Base-by-base conservation (phyloP, 139 green algal genomes). In the Chlamydomonas sphaeroides region DNA sequence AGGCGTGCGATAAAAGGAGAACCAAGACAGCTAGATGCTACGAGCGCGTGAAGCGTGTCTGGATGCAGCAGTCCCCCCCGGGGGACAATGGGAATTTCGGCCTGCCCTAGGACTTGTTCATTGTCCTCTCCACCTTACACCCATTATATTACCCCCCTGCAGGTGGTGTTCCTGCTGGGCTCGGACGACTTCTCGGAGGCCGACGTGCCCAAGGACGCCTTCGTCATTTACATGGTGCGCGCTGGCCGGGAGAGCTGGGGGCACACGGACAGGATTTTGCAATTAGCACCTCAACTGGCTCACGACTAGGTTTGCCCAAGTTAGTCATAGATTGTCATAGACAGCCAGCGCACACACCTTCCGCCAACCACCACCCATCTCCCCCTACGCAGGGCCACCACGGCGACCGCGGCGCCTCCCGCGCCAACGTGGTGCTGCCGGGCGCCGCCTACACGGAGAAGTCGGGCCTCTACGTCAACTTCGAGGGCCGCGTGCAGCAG, bases 161-260 rank as follows among this genome's bases (percentile, higher is more conserved):
- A 98, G 93, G 68, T 99, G 59, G 96, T 99, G 39, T 99, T 94
- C 89, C 92, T 99, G 75, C 91, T 99, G 73, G 94, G 94, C 42
- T 92, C 96, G 3, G 97, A 99, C 77, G 94, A 99, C 85, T 96
- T 86, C 62, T 70, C 84, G 21, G 88, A 94, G 18, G 88, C 79
- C 1, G 92, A 96, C 32, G 93, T 99, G 66, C 95, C 97, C 0
- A 76, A 79, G 25, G 92, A 89, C 65, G 96, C 96, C 0, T 99
- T 99, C 89, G 97, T 99, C 30, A 86, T 99, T 23, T 99, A 99
- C 92, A 93, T 97, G 88, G 91, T 90, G 68, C 23, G 26, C 36
- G 18, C 25, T 17, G 18, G 26, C 3, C n/a, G n/a, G n/a, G n/a
- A n/a, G n/a, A n/a, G n/a, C n/a, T n/a, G n/a, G n/a, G n/a, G n/a